Percentiles rank a stretch among this genome's conserved stretches.
Evolutionary conservation across 441 rosid species (phyloP).

Genomic region (Adansonia gregorii): DNA sequence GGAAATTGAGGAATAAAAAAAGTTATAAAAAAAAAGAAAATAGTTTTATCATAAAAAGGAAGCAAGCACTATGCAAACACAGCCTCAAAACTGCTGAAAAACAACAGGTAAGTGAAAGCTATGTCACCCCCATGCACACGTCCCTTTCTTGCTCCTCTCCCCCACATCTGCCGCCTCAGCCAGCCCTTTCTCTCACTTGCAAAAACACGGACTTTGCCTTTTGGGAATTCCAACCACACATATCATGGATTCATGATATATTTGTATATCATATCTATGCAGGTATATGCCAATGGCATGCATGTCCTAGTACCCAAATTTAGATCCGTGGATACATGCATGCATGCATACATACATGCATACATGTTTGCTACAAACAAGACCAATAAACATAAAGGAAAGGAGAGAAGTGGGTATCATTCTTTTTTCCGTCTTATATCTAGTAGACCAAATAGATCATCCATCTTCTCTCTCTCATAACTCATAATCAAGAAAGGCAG

Average conservation of each 20-base stretch:
- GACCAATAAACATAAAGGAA: conserved; percentile 23
- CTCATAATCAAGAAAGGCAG: conserved; percentile 41
- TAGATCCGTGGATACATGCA: neutral
- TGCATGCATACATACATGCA: neutral
- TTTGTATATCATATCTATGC: neutral
- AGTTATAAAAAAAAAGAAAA: too few relatives aligned
- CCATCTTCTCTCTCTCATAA: conserved; percentile 23
- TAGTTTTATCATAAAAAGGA: conserved; percentile 5
- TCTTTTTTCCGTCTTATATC: conserved; percentile 23
- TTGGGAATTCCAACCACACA: conserved; percentile 38
- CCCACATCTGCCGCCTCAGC: conserved; percentile 43
- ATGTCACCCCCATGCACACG: conserved; percentile 50
- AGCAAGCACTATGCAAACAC: conserved; percentile 25
- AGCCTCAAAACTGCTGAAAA: conserved; percentile 42
- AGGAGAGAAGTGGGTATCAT: conserved; percentile 28
- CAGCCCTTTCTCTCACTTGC: conserved; percentile 19
- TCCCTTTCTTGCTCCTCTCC: conserved; percentile 46
- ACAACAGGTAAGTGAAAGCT: conserved; percentile 44
- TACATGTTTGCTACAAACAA: conserved; percentile 22
- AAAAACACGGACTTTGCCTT: neutral
- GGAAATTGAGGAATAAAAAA: conserved; percentile 45
- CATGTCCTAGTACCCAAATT: neutral
- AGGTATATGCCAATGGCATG: neutral
- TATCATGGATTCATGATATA: conserved; percentile 10
- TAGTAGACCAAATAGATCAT: conserved; percentile 26